Base-by-base conservation (phyloP, 805 yeast species). In the Cephaloascus fragrans region DNA sequence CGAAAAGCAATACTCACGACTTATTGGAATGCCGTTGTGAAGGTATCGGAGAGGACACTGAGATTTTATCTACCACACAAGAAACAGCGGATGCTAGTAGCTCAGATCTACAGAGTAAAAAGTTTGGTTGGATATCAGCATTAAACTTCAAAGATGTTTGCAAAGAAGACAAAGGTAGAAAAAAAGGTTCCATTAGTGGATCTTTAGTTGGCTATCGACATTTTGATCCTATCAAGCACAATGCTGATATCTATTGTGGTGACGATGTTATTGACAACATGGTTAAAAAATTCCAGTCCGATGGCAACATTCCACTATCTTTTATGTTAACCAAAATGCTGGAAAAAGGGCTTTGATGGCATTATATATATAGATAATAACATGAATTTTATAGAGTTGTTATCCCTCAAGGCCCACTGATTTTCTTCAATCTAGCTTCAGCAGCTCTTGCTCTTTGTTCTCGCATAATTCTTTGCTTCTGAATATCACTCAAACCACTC, bases 361-460 rank as follows among this genome's bases (percentile, higher is more conserved):
- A n/a, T n/a, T n/a, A n/a, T n/a, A n/a, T n/a, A n/a, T n/a, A n/a
- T n/a, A n/a, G n/a, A n/a, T n/a, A n/a, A n/a, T n/a, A n/a, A n/a
- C n/a, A n/a, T n/a, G n/a, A n/a, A n/a, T n/a, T n/a, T n/a, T n/a
- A n/a, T n/a, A n/a, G n/a, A n/a, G n/a, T n/a, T n/a, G n/a, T n/a
- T n/a, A n/a, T n/a, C n/a, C n/a, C n/a, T n/a, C n/a, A n/a, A n/a
- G n/a, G n/a, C n/a, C n/a, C n/a, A n/a, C n/a, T n/a, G n/a, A n/a
- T n/a, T 42, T 50, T 59, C 39, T 63, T 69, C 50, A 85, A 49
- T 48, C 98, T 69, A 0, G 90, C 95, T 56, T 93, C 97, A 0
- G 95, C 97, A 0, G 98, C 98, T 40, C 97, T 72, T 1, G 97
- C 97, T 39, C 97, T 69, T 52, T 89, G 89, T 51, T 93, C 98